phyloP scores from a whole-genome alignment of 352 stramenopile genomes.

The Pythium dissimile region DNA sequence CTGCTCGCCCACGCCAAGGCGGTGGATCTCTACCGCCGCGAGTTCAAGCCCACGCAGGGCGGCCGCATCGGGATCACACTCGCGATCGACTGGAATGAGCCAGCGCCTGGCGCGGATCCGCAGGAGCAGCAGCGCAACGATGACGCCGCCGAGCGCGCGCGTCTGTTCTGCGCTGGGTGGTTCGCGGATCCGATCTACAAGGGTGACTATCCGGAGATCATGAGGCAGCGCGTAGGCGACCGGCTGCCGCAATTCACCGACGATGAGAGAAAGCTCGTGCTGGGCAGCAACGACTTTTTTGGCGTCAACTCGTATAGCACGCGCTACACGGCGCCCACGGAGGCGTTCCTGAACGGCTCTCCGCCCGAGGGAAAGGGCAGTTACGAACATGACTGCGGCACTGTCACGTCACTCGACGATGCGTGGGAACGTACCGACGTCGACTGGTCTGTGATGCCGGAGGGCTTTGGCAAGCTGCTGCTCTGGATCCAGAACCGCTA shows the following conservation, averaged over 20 bases:
- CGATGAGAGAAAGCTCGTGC: neutral
- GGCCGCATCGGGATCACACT: slow-evolving; percentile 92
- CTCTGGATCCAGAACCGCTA: slow-evolving; percentile 88
- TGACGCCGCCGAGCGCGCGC: slow-evolving; percentile 66
- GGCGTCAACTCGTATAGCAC: neutral
- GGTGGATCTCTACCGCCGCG: slow-evolving; percentile 73
- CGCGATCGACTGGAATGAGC: slow-evolving; percentile 87
- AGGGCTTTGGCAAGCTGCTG: slow-evolving; percentile 84
- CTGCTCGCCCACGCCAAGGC: slow-evolving; percentile 83
- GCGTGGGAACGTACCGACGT: slow-evolving; percentile 73
- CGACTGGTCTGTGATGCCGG: slow-evolving; percentile 68
- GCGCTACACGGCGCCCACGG: neutral
- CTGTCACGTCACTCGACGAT: slow-evolving; percentile 36
- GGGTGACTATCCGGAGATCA: slow-evolving; percentile 25
- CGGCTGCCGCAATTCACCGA: slow-evolving; percentile 30
- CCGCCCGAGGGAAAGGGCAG: slow-evolving; percentile 26
- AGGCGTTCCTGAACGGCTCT: slow-evolving; percentile 5
- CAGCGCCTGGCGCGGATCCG: slow-evolving; percentile 39
- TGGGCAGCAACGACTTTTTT: neutral
- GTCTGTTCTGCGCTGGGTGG: slow-evolving; percentile 89
- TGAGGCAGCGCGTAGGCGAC: slow-evolving; percentile 83
- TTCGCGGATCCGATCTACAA: slow-evolving; percentile 88
- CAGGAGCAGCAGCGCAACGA: slow-evolving; percentile 48
- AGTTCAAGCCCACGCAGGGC: slow-evolving; percentile 31
- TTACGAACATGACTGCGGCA: slow-evolving; percentile 38